Base-by-base conservation (phyloP, 1,139 yeast species). In the Diutina pseudorugosa region DNA sequence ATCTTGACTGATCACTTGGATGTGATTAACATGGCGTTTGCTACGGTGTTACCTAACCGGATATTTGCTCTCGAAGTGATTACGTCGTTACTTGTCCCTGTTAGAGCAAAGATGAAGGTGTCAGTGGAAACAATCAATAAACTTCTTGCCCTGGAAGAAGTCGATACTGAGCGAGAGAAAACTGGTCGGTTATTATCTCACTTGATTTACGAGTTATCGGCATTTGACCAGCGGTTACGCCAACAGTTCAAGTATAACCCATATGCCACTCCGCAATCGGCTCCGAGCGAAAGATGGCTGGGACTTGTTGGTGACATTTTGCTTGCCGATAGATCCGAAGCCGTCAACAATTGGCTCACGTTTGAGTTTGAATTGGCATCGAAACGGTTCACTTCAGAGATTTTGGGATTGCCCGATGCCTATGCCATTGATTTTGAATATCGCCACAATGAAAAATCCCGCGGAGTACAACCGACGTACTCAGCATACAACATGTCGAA, bases 381-480 rank as follows among this genome's bases (percentile, higher is more conserved):
- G 33, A 70, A 70, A 20, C 73, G 93, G 57, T 86, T 77, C 57
- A 70, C 75, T 36, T 63, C 64, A 19, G 86, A 80, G 55, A 80
- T 88, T 27, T 67, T 83, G 9, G 71, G 72, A 1, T 66, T 78
- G 1, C 61, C 71, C 0, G 75, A 78, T 55, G 83, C 88, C 1
- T 81, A 85, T 63, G 66, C 65, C 4, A 79, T 86, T 41, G 94
- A 86, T 58, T 70, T 68, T 55, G 90, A 83, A 53, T 76, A 79
- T 53, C 81, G 79, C 21, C 60, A 53, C 3, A 57, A 45, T 4
- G 27, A 11, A 14, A 16, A 23, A 23, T 12, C 54, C 23, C 14
- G 49, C 25, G 51, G 50, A 53, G 64, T 75, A 8, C 79, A 78
- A 56, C 93, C 95, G 1, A 85, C 93, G 0, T 75, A 76, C 53